These are phyloP conservation scores for Piloderma croceum DNA, from an alignment of 768 basidiomycete genomes.

Conservation along the genomic window DNA sequence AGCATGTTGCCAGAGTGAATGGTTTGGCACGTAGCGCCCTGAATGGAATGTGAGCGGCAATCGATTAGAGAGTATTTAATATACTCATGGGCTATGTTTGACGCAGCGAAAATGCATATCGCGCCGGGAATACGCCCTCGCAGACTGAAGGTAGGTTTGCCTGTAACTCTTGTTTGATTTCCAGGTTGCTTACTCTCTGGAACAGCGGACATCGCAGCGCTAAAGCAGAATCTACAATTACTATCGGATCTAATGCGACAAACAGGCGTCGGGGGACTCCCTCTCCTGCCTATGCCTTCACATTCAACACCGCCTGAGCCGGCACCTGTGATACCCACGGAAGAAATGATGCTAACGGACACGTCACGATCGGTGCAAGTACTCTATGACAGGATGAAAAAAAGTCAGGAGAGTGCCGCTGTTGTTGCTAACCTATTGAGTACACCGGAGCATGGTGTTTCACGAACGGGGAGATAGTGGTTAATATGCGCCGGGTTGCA, in stretches of 20 bases:
- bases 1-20: slow-evolving; percentile 46
- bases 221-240: slow-evolving; percentile 45
- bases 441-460: too few species aligned
- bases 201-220: slow-evolving; percentile 42
- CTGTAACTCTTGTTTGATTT: neutral
- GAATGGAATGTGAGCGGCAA: slow-evolving; percentile 45
- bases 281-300: slow-evolving; percentile 32
- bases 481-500: too few species aligned
- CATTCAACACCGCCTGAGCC: slow-evolving; percentile 7
- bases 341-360: slow-evolving; percentile 41
- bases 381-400: slow-evolving; percentile 46
- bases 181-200: neutral
- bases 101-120: slow-evolving; percentile 56
- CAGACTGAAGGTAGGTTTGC: slow-evolving; percentile 46
- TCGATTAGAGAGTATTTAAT: neutral
- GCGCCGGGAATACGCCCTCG: slow-evolving; percentile 44
- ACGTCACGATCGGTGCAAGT: slow-evolving; percentile 38
- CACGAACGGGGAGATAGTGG: too few species aligned
- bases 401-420: slow-evolving; percentile 51
- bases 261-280: slow-evolving; percentile 64
- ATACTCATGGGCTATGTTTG: neutral
- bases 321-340: slow-evolving; percentile 31
- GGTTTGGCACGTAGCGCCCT: slow-evolving; percentile 43
- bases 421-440: slow-evolving; percentile 43
- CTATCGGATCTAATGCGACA: slow-evolving; percentile 47